A percentile compares a stretch with the other conserved stretches of the same genome.
Evolutionary conservation across 2,329 filamentous ascomycete species (phyloP).

Genomic region (Aspergillus phoenicis): DNA sequence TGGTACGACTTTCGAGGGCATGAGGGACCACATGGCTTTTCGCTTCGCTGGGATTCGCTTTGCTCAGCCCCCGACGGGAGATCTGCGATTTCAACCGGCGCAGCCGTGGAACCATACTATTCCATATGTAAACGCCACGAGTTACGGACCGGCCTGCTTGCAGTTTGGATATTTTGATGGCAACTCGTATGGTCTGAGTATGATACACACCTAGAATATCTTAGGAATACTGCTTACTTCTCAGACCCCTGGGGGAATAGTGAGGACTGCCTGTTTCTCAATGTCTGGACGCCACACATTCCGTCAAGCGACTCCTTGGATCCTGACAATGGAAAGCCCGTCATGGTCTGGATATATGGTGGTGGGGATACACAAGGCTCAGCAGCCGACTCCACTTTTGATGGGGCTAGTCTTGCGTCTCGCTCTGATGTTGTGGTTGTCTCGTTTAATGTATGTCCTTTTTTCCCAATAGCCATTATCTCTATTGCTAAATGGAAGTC

Average conservation of each 20-base stretch:
- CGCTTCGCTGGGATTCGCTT: slow-evolving; percentile 6
- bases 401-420: not conserved
- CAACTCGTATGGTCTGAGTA: not conserved
- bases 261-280: slow-evolving; percentile 3
- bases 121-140: not conserved
- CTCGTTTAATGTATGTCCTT: not conserved
- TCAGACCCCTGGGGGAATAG: not conserved
- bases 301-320: not conserved
- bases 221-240: not conserved
- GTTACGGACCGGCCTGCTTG: slow-evolving; percentile 10
- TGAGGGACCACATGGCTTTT: not conserved
- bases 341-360: not conserved
- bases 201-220: not conserved
- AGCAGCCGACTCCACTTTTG: not conserved
- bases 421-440: slow-evolving; percentile 1
- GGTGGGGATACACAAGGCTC: not conserved
- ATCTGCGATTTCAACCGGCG: slow-evolving; percentile 11
- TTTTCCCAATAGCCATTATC: not conserved
- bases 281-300: slow-evolving; percentile 1
- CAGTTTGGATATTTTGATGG: not conserved
- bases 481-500: not conserved
- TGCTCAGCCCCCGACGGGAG: slow-evolving; percentile 4
- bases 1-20: not conserved
- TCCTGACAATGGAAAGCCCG: not conserved
- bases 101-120: not conserved